phyloP scores from a whole-genome alignment of 1,139 yeast species.

The Blastobotrys niveus region DNA sequence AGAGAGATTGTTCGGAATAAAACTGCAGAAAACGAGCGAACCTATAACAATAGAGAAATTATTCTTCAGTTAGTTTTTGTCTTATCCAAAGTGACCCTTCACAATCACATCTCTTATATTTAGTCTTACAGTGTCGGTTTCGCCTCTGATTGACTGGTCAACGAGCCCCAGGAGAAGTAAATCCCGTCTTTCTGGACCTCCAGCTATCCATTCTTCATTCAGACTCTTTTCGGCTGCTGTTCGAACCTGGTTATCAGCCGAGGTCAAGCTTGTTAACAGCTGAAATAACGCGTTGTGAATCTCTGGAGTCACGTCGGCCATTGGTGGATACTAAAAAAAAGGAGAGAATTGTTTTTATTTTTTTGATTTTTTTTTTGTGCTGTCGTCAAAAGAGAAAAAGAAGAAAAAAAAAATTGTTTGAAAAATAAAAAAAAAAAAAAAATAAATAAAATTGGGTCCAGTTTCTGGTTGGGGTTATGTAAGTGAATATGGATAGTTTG shows the following conservation, averaged over 20 bases:
- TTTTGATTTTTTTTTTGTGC: neutral
- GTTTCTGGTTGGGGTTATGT: too few relatives aligned
- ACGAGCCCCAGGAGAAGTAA: constrained; percentile 72
- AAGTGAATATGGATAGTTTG: too few relatives aligned
- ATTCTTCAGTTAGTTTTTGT: neutral
- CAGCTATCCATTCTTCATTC: constrained; percentile 64
- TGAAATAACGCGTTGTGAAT: constrained; percentile 50
- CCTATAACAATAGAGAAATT: constrained; percentile 15
- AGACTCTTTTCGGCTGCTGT: constrained; percentile 71
- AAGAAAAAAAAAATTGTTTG: neutral
- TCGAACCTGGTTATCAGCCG: constrained; percentile 71
- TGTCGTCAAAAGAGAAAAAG: neutral
- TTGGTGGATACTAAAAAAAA: constrained; percentile 7
- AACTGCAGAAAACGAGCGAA: constrained; percentile 70
- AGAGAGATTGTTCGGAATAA: constrained; percentile 66
- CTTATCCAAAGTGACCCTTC: constrained; percentile 2
- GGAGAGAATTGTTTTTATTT: neutral
- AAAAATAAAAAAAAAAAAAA: neutral
- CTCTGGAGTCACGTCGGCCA: constrained; percentile 50
- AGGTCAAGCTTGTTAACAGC: constrained; percentile 62
- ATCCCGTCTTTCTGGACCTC: constrained; percentile 49
- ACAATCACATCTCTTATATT: neutral
- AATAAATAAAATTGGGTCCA: too few relatives aligned
- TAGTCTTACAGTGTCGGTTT: constrained; percentile 45
- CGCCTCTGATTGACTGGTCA: constrained; percentile 64